Evolutionary conservation across 2,329 filamentous ascomycete species (phyloP).

Genomic region (Arthrobotrys sphaeroides): DNA sequence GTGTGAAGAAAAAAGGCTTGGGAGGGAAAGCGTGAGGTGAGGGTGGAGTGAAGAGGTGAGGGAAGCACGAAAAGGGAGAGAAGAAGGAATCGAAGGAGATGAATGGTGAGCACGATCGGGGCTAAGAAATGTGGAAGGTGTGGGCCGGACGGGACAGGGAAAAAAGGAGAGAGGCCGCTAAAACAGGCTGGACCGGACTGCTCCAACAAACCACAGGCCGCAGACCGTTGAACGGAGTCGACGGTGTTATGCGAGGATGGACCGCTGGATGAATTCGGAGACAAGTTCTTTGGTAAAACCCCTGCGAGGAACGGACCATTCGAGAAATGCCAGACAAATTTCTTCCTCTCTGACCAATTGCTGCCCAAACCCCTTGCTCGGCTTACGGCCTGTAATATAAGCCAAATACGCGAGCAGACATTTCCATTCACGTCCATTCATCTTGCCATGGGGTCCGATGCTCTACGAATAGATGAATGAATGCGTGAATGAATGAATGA

Average conservation of each 20-base stretch:
- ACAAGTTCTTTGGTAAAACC: not conserved
- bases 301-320: slow-evolving; percentile 44
- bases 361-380: slow-evolving; percentile 33
- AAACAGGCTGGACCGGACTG: not conserved
- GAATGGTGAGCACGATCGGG: too few relatives aligned
- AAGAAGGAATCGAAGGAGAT: slow-evolving; percentile 11
- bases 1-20: slow-evolving; percentile 37
- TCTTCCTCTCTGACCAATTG: slow-evolving; percentile 20
- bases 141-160: not conserved
- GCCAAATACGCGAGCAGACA: slow-evolving; percentile 19
- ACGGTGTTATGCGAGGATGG: too few relatives aligned
- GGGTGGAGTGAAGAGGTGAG: slow-evolving; percentile 51
- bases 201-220: not conserved
- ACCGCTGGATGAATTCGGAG: too few relatives aligned
- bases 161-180: not conserved
- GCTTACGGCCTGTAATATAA: slow-evolving; percentile 34
- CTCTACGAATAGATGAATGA: too few relatives aligned
- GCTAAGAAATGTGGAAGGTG: not conserved
- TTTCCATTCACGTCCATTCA: not conserved
- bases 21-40: slow-evolving; percentile 47
- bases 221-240: too few relatives aligned
- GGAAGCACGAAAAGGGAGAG: slow-evolving; percentile 20
- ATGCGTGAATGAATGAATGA: too few relatives aligned
- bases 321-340: slow-evolving; percentile 27
- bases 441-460: not conserved